phyloP scores from a whole-genome alignment of 2,329 filamentous ascomycete genomes.

The Basipetospora chlamydospora region DNA sequence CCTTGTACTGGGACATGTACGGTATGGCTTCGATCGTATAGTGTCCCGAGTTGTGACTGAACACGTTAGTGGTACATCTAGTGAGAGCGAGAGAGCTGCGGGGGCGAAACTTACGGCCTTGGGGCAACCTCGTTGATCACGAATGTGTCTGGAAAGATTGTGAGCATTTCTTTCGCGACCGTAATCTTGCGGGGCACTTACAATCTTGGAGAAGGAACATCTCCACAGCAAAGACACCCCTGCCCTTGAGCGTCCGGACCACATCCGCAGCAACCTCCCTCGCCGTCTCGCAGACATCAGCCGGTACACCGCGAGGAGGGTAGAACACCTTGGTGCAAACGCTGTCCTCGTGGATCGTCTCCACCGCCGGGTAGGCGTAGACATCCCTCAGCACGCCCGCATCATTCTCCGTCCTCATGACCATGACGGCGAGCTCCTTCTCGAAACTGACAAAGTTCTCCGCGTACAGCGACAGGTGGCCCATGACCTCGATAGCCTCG shows the following conservation, averaged over 20 bases:
- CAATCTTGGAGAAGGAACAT: slow-evolving; percentile 52
- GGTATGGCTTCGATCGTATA: slow-evolving; percentile 87
- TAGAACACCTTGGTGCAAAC: slow-evolving; percentile 89
- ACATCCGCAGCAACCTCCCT: slow-evolving; percentile 67
- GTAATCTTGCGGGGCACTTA: too few species aligned
- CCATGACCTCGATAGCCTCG: slow-evolving; percentile 54
- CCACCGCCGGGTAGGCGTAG: slow-evolving; percentile 74
- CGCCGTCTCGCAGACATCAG: slow-evolving; percentile 46
- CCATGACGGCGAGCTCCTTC: slow-evolving; percentile 86
- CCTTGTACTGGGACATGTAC: slow-evolving; percentile 79
- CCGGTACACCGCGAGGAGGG: slow-evolving; percentile 59
- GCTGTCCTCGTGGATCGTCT: slow-evolving; percentile 89
- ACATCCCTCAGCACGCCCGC: slow-evolving; percentile 28
- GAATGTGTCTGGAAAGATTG: slow-evolving; percentile 32
- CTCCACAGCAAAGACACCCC: slow-evolving; percentile 92
- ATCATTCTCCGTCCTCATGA: slow-evolving; percentile 68
- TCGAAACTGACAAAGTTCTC: slow-evolving; percentile 81
- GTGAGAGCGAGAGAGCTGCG: background rate
- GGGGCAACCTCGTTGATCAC: slow-evolving; percentile 81
- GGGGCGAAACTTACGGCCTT: slow-evolving; percentile 24
- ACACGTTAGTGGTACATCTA: slow-evolving; percentile 6
- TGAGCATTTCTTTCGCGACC: slow-evolving; percentile 18
- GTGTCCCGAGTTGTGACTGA: slow-evolving; percentile 74
- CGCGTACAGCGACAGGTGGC: slow-evolving; percentile 62
- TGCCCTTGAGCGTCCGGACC: slow-evolving; percentile 65